Evolutionary conservation across 495 filamentous ascomycete genomes (phyloP).

Genomic region (Neurospora sp.): DNA sequence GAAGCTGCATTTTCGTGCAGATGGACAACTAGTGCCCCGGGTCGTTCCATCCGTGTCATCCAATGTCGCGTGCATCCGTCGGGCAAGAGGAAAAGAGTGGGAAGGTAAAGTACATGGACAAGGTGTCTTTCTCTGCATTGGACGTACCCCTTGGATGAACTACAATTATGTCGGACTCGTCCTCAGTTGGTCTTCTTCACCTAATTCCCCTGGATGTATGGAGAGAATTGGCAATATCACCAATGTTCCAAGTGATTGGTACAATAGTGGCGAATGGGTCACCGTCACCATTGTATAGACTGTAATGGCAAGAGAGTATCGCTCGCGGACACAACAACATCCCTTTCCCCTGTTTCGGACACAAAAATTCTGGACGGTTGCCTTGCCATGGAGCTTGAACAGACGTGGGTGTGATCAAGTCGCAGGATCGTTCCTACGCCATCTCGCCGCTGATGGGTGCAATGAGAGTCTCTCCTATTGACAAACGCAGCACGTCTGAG

Average conservation of each 20-base stretch:
- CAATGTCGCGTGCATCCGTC: not conserved
- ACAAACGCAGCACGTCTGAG: not conserved
- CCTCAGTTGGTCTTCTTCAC: not conserved
- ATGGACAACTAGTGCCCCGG: not conserved
- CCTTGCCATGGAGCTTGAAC: not conserved
- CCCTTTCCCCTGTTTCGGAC: not conserved
- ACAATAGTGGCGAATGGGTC: not conserved
- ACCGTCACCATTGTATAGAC: not conserved
- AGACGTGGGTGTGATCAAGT: not conserved
- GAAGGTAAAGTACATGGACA: not conserved
- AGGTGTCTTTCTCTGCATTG: not conserved
- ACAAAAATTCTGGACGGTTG: not conserved
- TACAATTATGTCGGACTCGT: not conserved
- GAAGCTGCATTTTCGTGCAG: not conserved
- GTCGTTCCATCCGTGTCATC: not conserved
- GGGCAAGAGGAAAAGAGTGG: not conserved
- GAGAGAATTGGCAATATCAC: not conserved
- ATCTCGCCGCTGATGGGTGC: not conserved
- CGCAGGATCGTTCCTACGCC: not conserved
- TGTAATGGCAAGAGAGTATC: not conserved
- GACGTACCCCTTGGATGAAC: not conserved
- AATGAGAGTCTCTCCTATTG: not conserved
- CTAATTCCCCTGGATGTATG: not conserved
- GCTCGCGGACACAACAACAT: slow-evolving; percentile 34
- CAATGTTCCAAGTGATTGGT: not conserved